A percentile compares a stretch with the other conserved stretches of the same genome.
Conservation (phyloP, 768 basidiomycete species). For the Lactarius psammicola region DNA sequence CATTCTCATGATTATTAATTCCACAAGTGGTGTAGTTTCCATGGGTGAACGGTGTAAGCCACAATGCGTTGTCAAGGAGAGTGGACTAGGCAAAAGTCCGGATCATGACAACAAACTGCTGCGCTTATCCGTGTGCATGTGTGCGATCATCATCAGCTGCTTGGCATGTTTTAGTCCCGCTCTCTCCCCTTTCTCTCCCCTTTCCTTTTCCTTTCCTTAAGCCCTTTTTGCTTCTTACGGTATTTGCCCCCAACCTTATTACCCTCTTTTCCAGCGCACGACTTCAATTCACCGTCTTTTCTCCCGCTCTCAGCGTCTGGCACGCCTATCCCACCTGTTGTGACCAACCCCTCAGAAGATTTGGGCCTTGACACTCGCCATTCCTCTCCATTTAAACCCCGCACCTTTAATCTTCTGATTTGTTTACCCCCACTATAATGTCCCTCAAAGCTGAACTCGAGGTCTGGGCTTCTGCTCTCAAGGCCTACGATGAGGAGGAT, state of each 20-base stretch:
- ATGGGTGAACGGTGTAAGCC: no score
- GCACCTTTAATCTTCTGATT: neutral
- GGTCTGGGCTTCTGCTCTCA: constrained; percentile 83
- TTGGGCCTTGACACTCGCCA: constrained; percentile 1
- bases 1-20: no score
- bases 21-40: no score
- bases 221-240: constrained; percentile 7
- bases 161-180: neutral
- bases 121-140: neutral
- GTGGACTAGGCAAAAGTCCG: neutral
- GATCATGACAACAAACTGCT: neutral
- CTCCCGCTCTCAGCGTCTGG: constrained; percentile 24
- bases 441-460: constrained; percentile 63
- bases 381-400: constrained; percentile 1
- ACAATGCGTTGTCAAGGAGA: neutral
- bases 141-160: neutral
- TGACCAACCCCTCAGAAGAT: constrained; percentile 18
- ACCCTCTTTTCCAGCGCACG: neutral
- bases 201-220: neutral
- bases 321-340: constrained; percentile 25
- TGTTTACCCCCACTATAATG: constrained; percentile 30
- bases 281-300: neutral
- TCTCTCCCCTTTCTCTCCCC: neutral
- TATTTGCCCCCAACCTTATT: neutral
- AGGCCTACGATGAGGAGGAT: constrained; percentile 84